Evolutionary conservation across 208 protist genomes (phyloP).

Genomic region (Histomonas meleagridis): DNA sequence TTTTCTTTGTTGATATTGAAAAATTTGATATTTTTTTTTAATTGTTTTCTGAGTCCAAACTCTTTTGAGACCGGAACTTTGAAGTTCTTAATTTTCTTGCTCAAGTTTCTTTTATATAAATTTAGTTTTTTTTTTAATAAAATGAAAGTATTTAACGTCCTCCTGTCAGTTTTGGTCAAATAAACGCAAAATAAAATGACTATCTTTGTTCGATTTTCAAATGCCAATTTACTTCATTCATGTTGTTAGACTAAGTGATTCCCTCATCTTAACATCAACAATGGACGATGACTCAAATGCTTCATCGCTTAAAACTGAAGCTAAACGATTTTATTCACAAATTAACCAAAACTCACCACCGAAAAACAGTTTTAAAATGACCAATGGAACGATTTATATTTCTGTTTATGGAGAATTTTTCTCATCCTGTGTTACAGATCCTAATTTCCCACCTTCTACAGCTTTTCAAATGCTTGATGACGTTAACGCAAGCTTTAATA

Average conservation of each 20-base stretch:
- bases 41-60: too few relatives aligned
- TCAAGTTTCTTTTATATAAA: too few relatives aligned
- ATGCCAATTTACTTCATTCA: not conserved
- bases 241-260: not conserved
- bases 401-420: not conserved
- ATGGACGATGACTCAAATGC: not conserved
- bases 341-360: not conserved
- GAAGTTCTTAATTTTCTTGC: too few relatives aligned
- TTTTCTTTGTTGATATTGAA: too few relatives aligned
- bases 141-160: too few relatives aligned
- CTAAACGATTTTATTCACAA: not conserved
- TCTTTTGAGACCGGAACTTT: too few relatives aligned
- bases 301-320: not conserved
- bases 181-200: too few relatives aligned
- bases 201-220: not conserved
- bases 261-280: not conserved
- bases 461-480: not conserved
- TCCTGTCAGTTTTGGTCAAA: too few relatives aligned
- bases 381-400: not conserved
- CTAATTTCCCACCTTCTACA: not conserved
- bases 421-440: not conserved
- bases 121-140: too few relatives aligned
- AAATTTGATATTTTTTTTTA: too few relatives aligned
- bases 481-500: not conserved
- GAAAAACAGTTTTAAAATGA: not conserved